Evolutionary conservation across 2,329 filamentous ascomycete genomes (phyloP), one percentile per base, ranked within the genome.

Genomic region (Diaporthe longicolla): DNA sequence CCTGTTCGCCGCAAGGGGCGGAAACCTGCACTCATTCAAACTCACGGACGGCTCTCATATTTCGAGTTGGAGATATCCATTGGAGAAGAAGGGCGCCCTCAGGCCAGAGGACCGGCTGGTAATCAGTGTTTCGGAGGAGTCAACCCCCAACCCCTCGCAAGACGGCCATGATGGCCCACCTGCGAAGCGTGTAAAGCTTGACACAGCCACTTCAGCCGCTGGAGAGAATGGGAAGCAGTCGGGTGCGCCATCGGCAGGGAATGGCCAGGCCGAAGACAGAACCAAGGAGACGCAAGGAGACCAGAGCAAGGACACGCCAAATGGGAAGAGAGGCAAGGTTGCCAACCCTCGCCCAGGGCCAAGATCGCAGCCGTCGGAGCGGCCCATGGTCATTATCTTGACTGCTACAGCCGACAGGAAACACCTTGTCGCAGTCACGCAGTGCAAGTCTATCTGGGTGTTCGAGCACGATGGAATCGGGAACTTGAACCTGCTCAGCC

Each of bases 381-480:
- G 72, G 71, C 71, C 75, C 17, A 73, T 93, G 78, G 89, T 98
- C 71, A 93, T 92, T 74, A 90, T 93, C 76, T 81, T 98, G 76
- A 86, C 89, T 29, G 84, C 89, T 37, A 93, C 94, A 0, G 82
- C 86, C 19, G 87, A 93, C 77, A 90, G 92, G 19, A 87, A 89
- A 55, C 87, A 97, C 83, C 82, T 97, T 26, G 85, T 98, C 55
- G 93, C 91, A 29, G 90, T 97, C 40, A 97, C 95, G 11, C 94
- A 97, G 79, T 97, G 98, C 86, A 99, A 99, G 85, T 91, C 90
- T 66, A 88, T 99, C 54, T 94, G 94, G 82, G 94, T 98, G 0
- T 94, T 98, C 80, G 87, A 91, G 77, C 87, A 95, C 74, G 87
- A 90, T 40, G 84, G 87, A 2, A 83, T 89, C 70, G 93, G 92